A percentile compares a stretch with the other conserved stretches of the same genome.
These are phyloP conservation scores for Tuber microsphaerosporum DNA, from an alignment of 495 filamentous ascomycete genomes.

Conservation along the genomic window DNA sequence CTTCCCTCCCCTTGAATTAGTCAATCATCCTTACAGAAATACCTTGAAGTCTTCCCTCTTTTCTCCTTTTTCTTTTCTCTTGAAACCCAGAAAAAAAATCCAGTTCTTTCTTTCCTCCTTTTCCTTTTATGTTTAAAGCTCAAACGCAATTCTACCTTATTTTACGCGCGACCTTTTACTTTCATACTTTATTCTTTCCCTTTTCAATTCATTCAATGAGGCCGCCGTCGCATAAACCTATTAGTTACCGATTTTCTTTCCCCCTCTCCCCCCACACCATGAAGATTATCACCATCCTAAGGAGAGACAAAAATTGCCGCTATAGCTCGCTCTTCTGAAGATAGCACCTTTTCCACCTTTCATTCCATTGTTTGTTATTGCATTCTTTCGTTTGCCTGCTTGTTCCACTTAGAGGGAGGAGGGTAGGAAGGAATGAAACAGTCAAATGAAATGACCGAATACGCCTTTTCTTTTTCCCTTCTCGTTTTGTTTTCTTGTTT, in stretches of 20 bases:
- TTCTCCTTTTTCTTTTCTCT: not conserved
- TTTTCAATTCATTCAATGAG: not conserved
- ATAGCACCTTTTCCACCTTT: not conserved
- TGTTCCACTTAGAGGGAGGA: not conserved
- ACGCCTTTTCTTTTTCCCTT: not conserved
- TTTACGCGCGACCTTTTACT: not conserved
- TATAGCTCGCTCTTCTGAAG: conserved; percentile 1
- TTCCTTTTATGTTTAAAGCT: not conserved
- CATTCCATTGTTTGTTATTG: not conserved
- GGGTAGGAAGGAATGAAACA: not conserved
- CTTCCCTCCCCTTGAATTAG: conserved; percentile 9
- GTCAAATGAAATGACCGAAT: not conserved
- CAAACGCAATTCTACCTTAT: not conserved
- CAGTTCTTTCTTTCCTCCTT: conserved; percentile 13
- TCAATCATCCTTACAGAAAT: conserved; percentile 10
- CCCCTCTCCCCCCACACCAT: not conserved
- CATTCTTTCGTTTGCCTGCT: not conserved
- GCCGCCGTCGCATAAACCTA: not conserved
- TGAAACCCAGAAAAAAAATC: conserved; percentile 17
- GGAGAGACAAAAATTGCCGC: not conserved
- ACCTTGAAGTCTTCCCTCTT: conserved; percentile 11
- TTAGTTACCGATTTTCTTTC: not conserved
- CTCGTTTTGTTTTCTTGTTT: not conserved
- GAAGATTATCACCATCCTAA: not conserved
- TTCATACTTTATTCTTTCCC: not conserved